Conservation (phyloP, 306 rosid species). For the Gastrolobium bilobum region DNA sequence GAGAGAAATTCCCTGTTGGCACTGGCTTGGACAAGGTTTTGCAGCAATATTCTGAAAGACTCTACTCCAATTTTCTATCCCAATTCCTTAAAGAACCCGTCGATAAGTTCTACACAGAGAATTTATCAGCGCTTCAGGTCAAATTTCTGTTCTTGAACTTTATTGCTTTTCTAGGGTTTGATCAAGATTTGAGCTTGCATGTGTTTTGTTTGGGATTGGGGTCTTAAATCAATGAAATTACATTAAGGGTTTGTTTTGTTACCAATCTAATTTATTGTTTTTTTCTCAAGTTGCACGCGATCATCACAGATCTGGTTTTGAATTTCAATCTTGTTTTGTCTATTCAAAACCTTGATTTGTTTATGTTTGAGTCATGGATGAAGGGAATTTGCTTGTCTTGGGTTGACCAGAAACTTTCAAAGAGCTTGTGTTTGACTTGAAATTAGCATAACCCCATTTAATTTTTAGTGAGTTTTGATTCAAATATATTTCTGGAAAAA, state of each 20-base stretch:
- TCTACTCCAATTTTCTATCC: slow-evolving; percentile 49
- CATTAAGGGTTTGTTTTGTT: neutral
- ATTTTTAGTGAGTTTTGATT: neutral
- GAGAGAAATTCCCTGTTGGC: no score
- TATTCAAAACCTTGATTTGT: neutral
- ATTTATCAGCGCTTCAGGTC: slow-evolving; percentile 78
- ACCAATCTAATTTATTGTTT: no score
- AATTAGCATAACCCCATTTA: neutral
- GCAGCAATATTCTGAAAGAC: slow-evolving; percentile 46
- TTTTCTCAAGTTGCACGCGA: neutral
- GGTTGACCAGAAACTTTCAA: neutral
- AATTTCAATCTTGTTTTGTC: neutral
- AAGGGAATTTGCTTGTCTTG: neutral
- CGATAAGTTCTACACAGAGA: slow-evolving; percentile 40
- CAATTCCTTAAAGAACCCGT: slow-evolving; percentile 39
- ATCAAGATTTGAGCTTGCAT: slow-evolving; percentile 21
- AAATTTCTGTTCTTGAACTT: neutral
- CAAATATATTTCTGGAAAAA: slow-evolving; percentile 7
- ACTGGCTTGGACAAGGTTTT: slow-evolving; percentile 16
- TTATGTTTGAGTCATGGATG: neutral
- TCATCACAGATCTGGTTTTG: neutral
- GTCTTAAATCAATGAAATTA: neutral
- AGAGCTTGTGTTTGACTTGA: no score
- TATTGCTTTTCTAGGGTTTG: neutral
- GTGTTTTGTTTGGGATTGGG: neutral